Evolutionary conservation across 164 flowering plant genomes (phyloP), one percentile per base, ranked within the genome.

Genomic region (Vitis labrusca): DNA sequence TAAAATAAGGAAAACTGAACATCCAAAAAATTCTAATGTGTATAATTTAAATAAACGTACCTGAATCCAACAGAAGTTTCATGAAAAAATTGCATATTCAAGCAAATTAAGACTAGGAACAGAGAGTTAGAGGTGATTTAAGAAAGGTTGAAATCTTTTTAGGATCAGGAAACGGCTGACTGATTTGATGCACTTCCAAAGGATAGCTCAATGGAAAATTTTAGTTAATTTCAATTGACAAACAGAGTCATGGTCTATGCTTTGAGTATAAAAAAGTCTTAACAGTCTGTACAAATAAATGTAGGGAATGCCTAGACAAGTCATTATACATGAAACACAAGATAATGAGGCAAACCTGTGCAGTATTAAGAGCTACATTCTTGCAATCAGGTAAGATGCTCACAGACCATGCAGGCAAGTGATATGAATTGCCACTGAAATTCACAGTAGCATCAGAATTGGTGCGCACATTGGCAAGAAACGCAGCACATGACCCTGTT

Each of bases 301-400:
- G 7, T 32, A 32, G 44, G 44, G 44, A 32, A 6, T 32, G 44
- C 7, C 6, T 6, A 61, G 23, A 23, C 12, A 64, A 64, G 9
- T 9, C 58, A 14, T 62, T 14, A 3, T 17, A 30, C 10, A 58
- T 29, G 13, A 14, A 19, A 10, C 15, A 64, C 14, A 49, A 51
- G 72, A 10, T n/a, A 15, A 59, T 12, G 19, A 71, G 63, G 57
- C 89, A 65, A 64, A 93, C 99, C 98, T 92, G 87, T 75, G 99
- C 99, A 64, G 97, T 88, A 76, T 96, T 93, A 72, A 88, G 81
- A 29, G 64, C 92, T 3, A 92, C 99, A 75, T 83, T 91, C 80
- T 96, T 91, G 95, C 99, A 96, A 82, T 96, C 99, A 8, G 99
- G 98, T 75, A 96, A 83, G 79, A 96, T 92, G 95, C 98, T 96